These are phyloP conservation scores for Phaeophleospora eucalypticola DNA, from an alignment of 2,329 filamentous ascomycete genomes.

Conservation along the genomic window DNA sequence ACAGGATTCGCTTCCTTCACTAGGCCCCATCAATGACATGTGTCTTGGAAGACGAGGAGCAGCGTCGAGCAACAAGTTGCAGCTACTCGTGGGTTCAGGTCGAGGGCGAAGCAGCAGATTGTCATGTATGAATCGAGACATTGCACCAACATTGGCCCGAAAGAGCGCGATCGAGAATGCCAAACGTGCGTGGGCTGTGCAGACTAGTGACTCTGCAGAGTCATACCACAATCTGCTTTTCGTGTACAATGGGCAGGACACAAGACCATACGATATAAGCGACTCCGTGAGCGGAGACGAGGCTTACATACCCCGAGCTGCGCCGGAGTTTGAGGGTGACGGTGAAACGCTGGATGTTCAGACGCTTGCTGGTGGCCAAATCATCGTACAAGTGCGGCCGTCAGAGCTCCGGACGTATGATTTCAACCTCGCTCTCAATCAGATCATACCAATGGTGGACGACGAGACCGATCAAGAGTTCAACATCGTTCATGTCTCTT, in stretches of 20 bases:
- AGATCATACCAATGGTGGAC: conserved; percentile 90
- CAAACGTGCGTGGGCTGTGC: conserved; percentile 76
- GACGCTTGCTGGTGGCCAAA: conserved; percentile 71
- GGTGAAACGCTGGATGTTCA: conserved; percentile 83
- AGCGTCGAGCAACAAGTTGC: conserved; percentile 38
- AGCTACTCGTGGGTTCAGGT: conserved; percentile 57
- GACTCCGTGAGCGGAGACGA: conserved; percentile 9
- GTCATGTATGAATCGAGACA: conserved; percentile 70
- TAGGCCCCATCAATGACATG: conserved; percentile 74
- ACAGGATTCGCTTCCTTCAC: conserved; percentile 71
- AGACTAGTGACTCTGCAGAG: conserved; percentile 11
- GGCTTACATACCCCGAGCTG: conserved; percentile 53
- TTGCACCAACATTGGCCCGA: conserved; percentile 68
- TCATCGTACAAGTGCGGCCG: conserved; percentile 81
- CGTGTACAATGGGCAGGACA: conserved; percentile 27
- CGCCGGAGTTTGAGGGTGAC: conserved; percentile 87
- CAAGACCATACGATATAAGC: conserved; percentile 26
- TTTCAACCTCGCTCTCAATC: conserved; percentile 81
- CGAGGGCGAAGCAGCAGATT: conserved; percentile 64
- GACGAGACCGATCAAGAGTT: conserved; percentile 82
- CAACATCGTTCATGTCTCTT: conserved; percentile 72
- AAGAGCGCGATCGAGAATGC: conserved; percentile 69
- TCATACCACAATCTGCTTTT: conserved; percentile 28
- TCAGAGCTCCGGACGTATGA: conserved; percentile 89
- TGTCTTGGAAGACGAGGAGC: conserved; percentile 59